Base-by-base conservation (phyloP, 1,139 yeast genomes). In the Meyerozyma guilliermondii region DNA sequence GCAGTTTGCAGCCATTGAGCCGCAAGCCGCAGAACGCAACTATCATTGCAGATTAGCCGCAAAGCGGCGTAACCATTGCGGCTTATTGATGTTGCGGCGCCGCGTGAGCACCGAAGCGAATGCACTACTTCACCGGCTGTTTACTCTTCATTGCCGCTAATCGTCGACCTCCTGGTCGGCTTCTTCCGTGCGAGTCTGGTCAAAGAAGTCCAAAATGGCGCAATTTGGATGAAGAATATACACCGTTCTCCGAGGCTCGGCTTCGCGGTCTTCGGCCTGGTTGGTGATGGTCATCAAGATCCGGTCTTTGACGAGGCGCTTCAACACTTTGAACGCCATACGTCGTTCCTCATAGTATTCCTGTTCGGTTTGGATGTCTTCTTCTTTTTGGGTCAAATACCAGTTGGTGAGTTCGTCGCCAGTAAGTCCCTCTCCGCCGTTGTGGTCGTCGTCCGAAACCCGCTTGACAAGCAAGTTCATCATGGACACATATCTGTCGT, bases 171-270 rank as follows among this genome's bases (percentile, higher is more conserved):
- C 60, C 38, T 46, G 52, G 17, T 43, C 47, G 7, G 40, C 40
- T 35, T 54, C 62, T 18, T 43, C 43, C 20, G 56, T 48, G 18
- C 53, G 54, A 39, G 62, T 51, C 43, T 65, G 71, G 49, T 72
- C 77, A 52, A 72, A 72, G 56, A 71, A 72, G 48, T 83, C 92
- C 50, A 83, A 72, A 46, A 85, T 79, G 16, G 88, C 84, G 66
- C 91, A 86, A 61, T 92, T 91, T 42, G 98, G 98, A 68, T 92
- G 98, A 46, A 89, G 71, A 33, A 88, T 88, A 57, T 84, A 88
- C 30, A 83, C 52, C 38, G 55, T 41, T 23, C 44, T 50, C 23
- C 46, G 44, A 13, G 53, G 58, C 43, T 48, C 53, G 38, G 46
- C 55, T n/a, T 52, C 58, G 20, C 60, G 65, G 16, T 59, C 70